Base-by-base conservation (phyloP, 192 early-diverging fungal species). In the Gamsiella multidivaricata region DNA sequence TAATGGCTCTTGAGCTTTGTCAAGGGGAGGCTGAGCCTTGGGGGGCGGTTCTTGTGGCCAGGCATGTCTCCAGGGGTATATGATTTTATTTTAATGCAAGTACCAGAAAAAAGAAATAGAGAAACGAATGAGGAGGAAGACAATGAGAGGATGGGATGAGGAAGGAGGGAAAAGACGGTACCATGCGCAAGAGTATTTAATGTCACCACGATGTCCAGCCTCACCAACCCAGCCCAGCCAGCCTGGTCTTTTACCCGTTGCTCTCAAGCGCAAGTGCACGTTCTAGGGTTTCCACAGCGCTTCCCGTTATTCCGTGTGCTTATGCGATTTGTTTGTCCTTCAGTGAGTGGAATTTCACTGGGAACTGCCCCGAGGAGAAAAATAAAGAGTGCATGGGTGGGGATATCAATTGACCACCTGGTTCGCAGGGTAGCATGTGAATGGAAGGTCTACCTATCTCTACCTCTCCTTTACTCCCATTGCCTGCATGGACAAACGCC, bases 1-100 rank as follows among this genome's bases (percentile, higher is more conserved):
- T 84, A 84, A 49, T 81, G 65, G 31, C 53, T 50, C 59, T 76
- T 76, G 53, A 76, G 65, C 37, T 68, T 61, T 33, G 73, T 68
- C 28, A 76, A 22, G n/a, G 73, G 65, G 3, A 54, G 34, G 18
- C 65, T 22, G 33, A 76, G 36, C 53, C 73, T 67, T 37, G 73
- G 73, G 41, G 47, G 53, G 45, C 34, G 59, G 52, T 67, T 33
- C 59, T 76, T 76, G 26, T 62, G 54, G 52, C 57, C 25, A 23
- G 39, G 25, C 57, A 55, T 75, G 45, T 59, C 49, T 28, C 10
- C 37, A 20, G 33, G 15, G 20, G 29, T 61, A 20, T 10, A 49
- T 20, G 11, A 12, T 61, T 47, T 29, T 41, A 33, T 42, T 59
- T 26, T 20, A 7, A 15, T 14, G 15, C 29, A 10, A 18, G 28